Base-by-base conservation (phyloP, 139 green algal genomes). In the Coelastrella sp. region DNA sequence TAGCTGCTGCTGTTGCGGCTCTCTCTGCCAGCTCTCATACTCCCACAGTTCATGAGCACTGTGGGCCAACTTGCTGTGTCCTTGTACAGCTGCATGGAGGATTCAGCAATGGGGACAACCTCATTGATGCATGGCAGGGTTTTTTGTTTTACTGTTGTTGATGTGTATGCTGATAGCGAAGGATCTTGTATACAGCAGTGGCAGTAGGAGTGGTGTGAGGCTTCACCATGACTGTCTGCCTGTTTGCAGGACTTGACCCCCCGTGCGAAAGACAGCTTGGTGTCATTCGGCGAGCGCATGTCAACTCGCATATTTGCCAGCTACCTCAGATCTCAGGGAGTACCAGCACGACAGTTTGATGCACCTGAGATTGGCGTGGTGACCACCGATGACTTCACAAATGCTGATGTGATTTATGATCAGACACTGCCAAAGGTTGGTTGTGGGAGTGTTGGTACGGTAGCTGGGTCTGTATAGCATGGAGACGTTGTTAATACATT, bases 221-320 rank as follows among this genome's bases (percentile, higher is more conserved):
- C n/a, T n/a, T n/a, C 19, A 5, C 53, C 19, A 8, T 64, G 53
- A 32, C 17, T 64, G 2, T 64, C 21, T 27, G 17, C 6, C n/a
- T n/a, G n/a, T 30, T 4, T 79, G 51, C 74, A 98, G 90, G 96
- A 99, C 78, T 87, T 98, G 25, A 99, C 96, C 1, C 84, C 88
- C 1, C 91, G 97, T 40, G 96, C 97, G 25, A 92, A 92, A 66
- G 98, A 99, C 91, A 94, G 89, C 74, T 85, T 99, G 27, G 97
- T 99, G 37, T 98, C 95, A 2, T 99, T 99, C 86, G 98, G 98
- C 34, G 98, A 99, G 93, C 94, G 98, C 60, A 91, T 99, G 79
- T 96, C 94, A 37, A 99, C 96, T 0, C 92, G 97, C 82, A 92
- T 99, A 62, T 99, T 99, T 91, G 94, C 97, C 23, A 88, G 85